Conservation (phyloP, 352 stramenopile species). For the Globisporangium irregulare region DNA sequence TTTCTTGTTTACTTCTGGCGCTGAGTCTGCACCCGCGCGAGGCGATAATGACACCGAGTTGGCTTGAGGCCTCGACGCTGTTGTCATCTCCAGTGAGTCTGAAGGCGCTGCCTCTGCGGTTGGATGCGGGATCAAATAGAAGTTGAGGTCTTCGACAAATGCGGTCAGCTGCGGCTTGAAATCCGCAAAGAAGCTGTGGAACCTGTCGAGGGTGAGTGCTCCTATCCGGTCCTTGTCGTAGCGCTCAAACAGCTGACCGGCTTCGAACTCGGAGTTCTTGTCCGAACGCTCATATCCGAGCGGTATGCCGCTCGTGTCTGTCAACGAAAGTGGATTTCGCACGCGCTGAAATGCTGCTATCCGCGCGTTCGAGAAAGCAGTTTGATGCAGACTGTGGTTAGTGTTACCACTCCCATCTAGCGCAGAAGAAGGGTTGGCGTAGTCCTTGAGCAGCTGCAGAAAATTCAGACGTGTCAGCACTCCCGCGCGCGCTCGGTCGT, state of each 20-base stretch:
- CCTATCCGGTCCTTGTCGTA: conserved; percentile 66
- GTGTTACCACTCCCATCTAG: not conserved
- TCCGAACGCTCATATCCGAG: conserved; percentile 69
- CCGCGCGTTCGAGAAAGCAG: not conserved
- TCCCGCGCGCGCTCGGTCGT: conserved; percentile 55
- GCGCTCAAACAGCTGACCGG: conserved; percentile 77
- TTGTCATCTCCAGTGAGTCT: not conserved
- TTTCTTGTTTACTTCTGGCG: not conserved
- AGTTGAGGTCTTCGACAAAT: conserved; percentile 67
- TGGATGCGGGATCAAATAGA: conserved; percentile 15
- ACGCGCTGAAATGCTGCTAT: not conserved
- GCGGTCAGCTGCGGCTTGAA: conserved; percentile 61
- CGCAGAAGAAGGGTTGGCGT: conserved; percentile 29
- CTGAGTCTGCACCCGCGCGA: not conserved
- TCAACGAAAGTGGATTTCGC: conserved; percentile 53
- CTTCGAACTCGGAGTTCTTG: conserved; percentile 82
- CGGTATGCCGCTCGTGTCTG: conserved; percentile 58
- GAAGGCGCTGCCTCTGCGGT: not conserved
- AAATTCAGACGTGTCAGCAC: conserved; percentile 63
- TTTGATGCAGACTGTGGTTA: not conserved
- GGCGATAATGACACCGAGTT: not conserved
- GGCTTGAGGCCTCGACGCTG: not conserved
- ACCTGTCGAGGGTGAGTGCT: conserved; percentile 58
- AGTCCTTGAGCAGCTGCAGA: conserved; percentile 67
- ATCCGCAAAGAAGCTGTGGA: conserved; percentile 69